Evolutionary conservation across 2,329 filamentous ascomycete species (phyloP).

Genomic region (Sordariomycetes sp.): DNA sequence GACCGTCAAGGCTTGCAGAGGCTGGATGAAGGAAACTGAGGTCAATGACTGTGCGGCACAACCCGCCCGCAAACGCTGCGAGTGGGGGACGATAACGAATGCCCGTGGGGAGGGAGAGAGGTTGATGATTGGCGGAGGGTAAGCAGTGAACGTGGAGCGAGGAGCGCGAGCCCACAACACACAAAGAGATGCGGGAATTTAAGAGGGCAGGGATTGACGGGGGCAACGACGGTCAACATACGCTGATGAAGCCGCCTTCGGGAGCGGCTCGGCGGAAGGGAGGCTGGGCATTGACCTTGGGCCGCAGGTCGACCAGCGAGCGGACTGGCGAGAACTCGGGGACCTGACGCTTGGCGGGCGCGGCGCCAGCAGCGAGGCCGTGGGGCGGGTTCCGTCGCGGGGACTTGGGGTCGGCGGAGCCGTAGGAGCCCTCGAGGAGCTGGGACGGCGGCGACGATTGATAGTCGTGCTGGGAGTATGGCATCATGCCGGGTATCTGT

Average conservation of each 20-base stretch:
- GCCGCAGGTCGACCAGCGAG: constrained; percentile 62
- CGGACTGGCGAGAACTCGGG: constrained; percentile 80
- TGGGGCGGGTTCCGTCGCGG: constrained; percentile 42
- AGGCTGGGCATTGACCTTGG: constrained; percentile 78
- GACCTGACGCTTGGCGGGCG: constrained; percentile 53
- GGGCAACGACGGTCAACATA: constrained; percentile 31
- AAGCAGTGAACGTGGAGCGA: not conserved
- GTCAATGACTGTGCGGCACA: not conserved
- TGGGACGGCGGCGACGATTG: constrained; percentile 42
- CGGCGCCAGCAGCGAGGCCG: constrained; percentile 10
- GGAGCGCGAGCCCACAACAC: not conserved
- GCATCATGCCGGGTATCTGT: constrained; percentile 6
- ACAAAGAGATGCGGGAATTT: not conserved
- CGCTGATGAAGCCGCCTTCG: constrained; percentile 95
- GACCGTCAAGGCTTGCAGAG: constrained; percentile 86
- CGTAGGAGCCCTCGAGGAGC: constrained; percentile 52
- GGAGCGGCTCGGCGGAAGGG: constrained; percentile 88
- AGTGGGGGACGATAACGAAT: not conserved
- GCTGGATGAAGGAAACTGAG: constrained; percentile 37
- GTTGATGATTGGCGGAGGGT: not conserved
- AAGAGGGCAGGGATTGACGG: not conserved
- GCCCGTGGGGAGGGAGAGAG: not conserved
- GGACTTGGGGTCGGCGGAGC: constrained; percentile 39
- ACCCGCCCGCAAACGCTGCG: not conserved
- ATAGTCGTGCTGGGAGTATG: constrained; percentile 49